phyloP scores from a whole-genome alignment of 768 basidiomycete genomes.

The Agrocybe praecox region DNA sequence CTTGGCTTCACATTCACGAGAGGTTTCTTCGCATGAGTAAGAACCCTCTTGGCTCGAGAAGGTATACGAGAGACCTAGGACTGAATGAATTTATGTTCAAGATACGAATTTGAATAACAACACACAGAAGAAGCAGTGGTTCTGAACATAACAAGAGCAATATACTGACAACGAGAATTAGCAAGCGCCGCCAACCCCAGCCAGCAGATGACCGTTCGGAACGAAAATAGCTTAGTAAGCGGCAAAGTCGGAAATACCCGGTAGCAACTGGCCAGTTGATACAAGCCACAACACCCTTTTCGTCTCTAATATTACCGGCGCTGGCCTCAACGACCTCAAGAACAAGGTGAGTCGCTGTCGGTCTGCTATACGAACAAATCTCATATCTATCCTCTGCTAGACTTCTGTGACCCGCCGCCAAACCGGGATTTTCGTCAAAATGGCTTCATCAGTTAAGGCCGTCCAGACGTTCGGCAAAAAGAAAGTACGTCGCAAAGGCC shows the following conservation, averaged over 20 bases:
- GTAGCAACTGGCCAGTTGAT: constrained; percentile 39
- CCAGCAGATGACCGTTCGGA: constrained; percentile 20
- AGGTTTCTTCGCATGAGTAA: constrained; percentile 17
- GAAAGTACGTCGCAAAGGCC: constrained; percentile 64
- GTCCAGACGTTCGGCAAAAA: constrained; percentile 99
- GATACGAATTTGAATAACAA: neutral
- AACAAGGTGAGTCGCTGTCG: constrained; percentile 36
- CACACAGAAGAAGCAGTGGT: constrained; percentile 23
- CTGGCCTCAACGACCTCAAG: constrained; percentile 47
- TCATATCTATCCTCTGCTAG: constrained; percentile 15
- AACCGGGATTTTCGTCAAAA: constrained; percentile 42
- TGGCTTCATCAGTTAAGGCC: constrained; percentile 80
- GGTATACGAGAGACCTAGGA: constrained; percentile 17
- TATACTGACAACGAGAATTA: constrained; percentile 10
- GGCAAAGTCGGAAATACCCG: constrained; percentile 20
- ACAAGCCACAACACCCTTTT: constrained; percentile 39
- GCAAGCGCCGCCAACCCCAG: constrained; percentile 6
- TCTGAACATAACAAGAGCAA: constrained; percentile 20
- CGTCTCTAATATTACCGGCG: constrained; percentile 33
- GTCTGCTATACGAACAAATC: constrained; percentile 9
- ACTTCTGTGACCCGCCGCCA: constrained; percentile 23
- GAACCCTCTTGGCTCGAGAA: constrained; percentile 13
- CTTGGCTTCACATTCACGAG: constrained; percentile 22
- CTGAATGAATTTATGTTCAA: neutral
- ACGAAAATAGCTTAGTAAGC: constrained; percentile 35